phyloP scores from a whole-genome alignment of 2,329 filamentous ascomycete genomes.

The Fusarium annulatum region DNA sequence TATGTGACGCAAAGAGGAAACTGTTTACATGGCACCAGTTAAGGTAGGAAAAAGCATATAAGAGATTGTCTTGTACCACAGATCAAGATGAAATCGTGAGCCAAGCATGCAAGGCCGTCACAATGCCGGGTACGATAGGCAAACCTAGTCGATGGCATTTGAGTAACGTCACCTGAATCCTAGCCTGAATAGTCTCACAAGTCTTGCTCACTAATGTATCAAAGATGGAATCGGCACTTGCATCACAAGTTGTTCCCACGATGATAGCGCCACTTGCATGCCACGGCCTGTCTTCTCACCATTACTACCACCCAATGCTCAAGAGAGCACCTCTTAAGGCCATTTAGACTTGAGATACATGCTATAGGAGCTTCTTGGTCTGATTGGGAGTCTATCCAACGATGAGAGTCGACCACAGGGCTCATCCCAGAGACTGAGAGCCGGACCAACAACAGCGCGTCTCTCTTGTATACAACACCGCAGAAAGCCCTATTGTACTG shows the following conservation, averaged over 20 bases:
- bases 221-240: background rate
- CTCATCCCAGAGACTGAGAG: background rate
- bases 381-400: too few species aligned
- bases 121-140: background rate
- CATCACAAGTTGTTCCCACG: background rate
- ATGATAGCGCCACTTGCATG: background rate
- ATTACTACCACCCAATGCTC: background rate
- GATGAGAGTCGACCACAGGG: too few species aligned
- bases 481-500: background rate
- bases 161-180: background rate
- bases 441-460: background rate
- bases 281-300: background rate
- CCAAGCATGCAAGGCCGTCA: too few species aligned
- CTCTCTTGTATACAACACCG: background rate
- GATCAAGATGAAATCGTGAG: background rate
- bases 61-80: too few species aligned
- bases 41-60: accelerated
- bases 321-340: background rate
- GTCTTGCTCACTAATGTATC: background rate
- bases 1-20: background rate
- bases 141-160: too few species aligned
- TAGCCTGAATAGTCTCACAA: background rate
- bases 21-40: background rate
- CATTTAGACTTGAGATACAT: accelerated
- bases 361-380: background rate